phyloP scores from a whole-genome alignment of 2,329 filamentous ascomycete species.

The Cladophialophora carrionii region DNA sequence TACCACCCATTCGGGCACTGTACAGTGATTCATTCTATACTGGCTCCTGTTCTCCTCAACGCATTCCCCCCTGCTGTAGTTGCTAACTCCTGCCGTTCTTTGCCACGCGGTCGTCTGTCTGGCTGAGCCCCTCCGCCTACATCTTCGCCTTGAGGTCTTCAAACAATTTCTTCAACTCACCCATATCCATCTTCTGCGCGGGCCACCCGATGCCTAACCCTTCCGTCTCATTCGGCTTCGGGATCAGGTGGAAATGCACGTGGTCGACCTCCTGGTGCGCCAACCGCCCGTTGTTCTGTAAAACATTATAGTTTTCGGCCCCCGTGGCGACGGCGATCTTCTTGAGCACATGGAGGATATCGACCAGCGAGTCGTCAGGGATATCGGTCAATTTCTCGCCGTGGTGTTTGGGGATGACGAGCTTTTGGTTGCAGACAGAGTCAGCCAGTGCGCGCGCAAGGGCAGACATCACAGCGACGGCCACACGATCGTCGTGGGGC shows the following conservation, averaged over 20 bases:
- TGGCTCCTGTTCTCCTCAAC: not conserved
- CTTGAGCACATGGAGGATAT: conserved; percentile 86
- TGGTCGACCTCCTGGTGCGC: conserved; percentile 94
- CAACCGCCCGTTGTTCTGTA: conserved; percentile 92
- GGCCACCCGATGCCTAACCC: conserved; percentile 84
- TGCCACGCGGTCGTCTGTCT: not conserved
- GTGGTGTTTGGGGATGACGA: conserved; percentile 95
- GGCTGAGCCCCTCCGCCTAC: conserved; percentile 58
- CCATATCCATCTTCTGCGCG: conserved; percentile 74
- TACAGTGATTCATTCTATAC: not conserved
- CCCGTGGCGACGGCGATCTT: conserved; percentile 78
- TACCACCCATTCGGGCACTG: not conserved
- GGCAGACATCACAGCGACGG: not conserved
- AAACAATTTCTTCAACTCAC: conserved; percentile 73
- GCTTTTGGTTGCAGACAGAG: conserved; percentile 59
- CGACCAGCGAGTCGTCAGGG: conserved; percentile 80
- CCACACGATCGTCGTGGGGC: not conserved
- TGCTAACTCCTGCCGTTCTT: not conserved
- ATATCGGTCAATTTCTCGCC: conserved; percentile 90
- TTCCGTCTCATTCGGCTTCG: conserved; percentile 83
- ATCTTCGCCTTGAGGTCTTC: conserved; percentile 91
- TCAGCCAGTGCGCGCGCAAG: not conserved
- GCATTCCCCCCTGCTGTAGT: not conserved
- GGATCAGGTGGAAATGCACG: conserved; percentile 97
- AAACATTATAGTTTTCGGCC: conserved; percentile 81